Percentiles rank a stretch among this genome's conserved stretches.
These are phyloP conservation scores for Amphirosellinia nigrospora DNA, from an alignment of 495 filamentous ascomycete species.

Conservation along the genomic window DNA sequence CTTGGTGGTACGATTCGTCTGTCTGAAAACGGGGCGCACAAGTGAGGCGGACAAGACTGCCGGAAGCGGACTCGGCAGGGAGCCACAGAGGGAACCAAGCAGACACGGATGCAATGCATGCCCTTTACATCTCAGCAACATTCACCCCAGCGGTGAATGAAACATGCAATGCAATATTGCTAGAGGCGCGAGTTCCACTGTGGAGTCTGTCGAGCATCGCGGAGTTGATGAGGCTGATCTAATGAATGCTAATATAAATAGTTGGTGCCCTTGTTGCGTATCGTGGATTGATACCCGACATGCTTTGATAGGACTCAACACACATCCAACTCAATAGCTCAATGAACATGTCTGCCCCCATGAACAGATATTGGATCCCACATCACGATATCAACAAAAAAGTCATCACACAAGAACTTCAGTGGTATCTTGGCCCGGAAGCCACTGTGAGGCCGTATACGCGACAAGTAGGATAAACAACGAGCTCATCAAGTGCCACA, in stretches of 20 bases:
- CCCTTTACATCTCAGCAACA: constrained; percentile 29
- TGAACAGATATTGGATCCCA: constrained; percentile 64
- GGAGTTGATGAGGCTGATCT: constrained; percentile 20
- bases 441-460: constrained; percentile 61
- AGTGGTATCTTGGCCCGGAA: constrained; percentile 61
- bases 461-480: constrained; percentile 48
- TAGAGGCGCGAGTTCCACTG: constrained; percentile 13
- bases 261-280: constrained; percentile 9
- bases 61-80: constrained; percentile 38
- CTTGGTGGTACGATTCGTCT: constrained; percentile 34
- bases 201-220: constrained; percentile 8
- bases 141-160: constrained; percentile 23
- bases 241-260: constrained; percentile 25
- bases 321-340: constrained; percentile 25
- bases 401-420: constrained; percentile 62
- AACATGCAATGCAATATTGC: constrained; percentile 20
- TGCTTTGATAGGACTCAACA: constrained; percentile 16
- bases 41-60: constrained; percentile 44
- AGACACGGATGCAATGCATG: constrained; percentile 35
- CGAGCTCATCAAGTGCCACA: constrained; percentile 26
- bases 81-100: constrained; percentile 30
- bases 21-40: constrained; percentile 40
- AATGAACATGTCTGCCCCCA: constrained; percentile 46
- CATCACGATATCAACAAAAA: constrained; percentile 63
- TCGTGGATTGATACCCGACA: neutral